Conservation (phyloP, 352 stramenopile genomes). For the Phytopythium delawarense region DNA sequence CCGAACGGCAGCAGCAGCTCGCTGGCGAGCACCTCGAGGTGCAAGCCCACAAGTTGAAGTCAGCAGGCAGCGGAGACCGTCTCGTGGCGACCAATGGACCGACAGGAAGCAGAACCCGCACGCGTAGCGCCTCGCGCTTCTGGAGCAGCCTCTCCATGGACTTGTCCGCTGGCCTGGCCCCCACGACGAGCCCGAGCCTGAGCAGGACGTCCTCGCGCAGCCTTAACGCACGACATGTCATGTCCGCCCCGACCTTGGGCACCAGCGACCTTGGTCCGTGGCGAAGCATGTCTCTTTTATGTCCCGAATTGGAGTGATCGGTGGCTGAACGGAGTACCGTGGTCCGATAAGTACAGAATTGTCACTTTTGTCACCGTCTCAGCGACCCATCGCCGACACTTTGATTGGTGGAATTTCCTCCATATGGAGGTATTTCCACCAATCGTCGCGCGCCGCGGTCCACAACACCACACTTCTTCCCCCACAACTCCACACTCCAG, state of each 20-base stretch:
- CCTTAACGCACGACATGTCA: slow-evolving; percentile 20
- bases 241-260: slow-evolving; percentile 12
- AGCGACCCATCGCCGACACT: too few species aligned
- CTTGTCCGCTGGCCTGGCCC: slow-evolving; percentile 20
- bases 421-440: too few species aligned
- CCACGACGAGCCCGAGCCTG: slow-evolving; percentile 22
- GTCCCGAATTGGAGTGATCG: too few species aligned
- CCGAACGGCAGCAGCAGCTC: slow-evolving; percentile 12
- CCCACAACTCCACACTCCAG: too few species aligned
- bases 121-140: slow-evolving; percentile 14
- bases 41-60: slow-evolving; percentile 5
- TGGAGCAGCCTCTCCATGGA: slow-evolving; percentile 27
- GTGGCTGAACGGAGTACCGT: too few species aligned
- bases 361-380: too few species aligned
- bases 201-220: slow-evolving; percentile 23
- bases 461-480: too few species aligned
- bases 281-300: too few species aligned
- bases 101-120: not conserved
- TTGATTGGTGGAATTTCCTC: too few species aligned
- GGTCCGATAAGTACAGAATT: too few species aligned
- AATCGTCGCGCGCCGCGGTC: too few species aligned
- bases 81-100: not conserved
- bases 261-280: too few species aligned
- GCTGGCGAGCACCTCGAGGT: slow-evolving; percentile 12
- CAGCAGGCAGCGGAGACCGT: not conserved